Evolutionary conservation across 129 eudicot species (phyloP), one percentile per base, ranked within the genome.

Genomic region (Arctium minus): DNA sequence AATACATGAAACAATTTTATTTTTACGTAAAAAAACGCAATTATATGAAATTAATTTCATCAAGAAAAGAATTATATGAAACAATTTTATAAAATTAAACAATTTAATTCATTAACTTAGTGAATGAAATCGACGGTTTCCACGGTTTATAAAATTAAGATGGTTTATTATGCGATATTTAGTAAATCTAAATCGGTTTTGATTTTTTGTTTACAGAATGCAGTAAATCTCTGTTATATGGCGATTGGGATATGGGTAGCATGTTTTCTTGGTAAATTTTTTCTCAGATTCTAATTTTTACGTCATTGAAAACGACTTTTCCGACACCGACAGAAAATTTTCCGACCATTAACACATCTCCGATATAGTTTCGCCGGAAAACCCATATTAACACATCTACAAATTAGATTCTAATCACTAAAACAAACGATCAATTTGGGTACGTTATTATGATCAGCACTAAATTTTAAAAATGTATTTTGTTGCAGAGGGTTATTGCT

Each of bases 401-500:
- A 22, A 22, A 22, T 8, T 12, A 2, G 50, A 46, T 46, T 46
- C 15, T 46, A 46, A 46, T 46, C 56, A 46, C 10, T 46, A 9
- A 10, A 46, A 46, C 17, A 46, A 46, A 46, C 56, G 3, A 46
- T 46, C 56, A 3, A 46, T 8, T 46, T 46, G 3, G 17, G 1
- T 42, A 42, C 2, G 35, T 74, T 74, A 29, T n/a, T 44, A 36
- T 79, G 68, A 15, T 22, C 27, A 22, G n/a, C 5, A 11, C 11
- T 8, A 22, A 72, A 50, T 12, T 56, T 56, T 3, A 37, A 73
- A 71, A 40, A 3, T 22, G 36, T 29, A 32, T 72, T 9, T 77
- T 36, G 70, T 35, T 82, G 73, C 72, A 86, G 92, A 86, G 88
- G 92, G 87, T 17, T 89, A 81, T 80, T 86, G 92, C 72, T 89